Evolutionary conservation across 2,329 filamentous ascomycete species (phyloP).

Genomic region (Aspergillus cejpii): DNA sequence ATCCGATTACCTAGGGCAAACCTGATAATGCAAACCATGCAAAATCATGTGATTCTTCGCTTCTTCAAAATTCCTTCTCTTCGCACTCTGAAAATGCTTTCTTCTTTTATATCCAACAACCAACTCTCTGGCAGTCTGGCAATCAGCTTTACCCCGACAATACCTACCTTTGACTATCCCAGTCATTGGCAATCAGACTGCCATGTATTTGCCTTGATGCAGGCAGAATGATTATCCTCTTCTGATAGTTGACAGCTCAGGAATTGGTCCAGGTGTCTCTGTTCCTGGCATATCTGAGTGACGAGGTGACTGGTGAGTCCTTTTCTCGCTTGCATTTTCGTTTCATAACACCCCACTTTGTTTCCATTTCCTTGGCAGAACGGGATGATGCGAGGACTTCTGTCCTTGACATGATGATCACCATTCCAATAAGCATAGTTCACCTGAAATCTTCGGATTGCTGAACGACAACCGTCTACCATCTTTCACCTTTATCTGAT

Average conservation of each 20-base stretch:
- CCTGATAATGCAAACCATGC: constrained; percentile 5
- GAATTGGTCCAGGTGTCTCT: background rate
- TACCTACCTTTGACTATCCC: constrained; percentile 5
- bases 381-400: constrained; percentile 5
- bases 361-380: background rate
- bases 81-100: constrained; percentile 6
- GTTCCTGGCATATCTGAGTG: constrained; percentile 3
- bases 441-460: constrained; percentile 38
- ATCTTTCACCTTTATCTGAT: constrained; percentile 36
- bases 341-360: background rate
- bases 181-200: background rate
- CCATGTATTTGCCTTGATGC: constrained; percentile 8
- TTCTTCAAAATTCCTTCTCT: constrained; percentile 7
- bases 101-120: background rate
- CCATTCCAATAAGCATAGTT: constrained; percentile 38
- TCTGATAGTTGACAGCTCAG: background rate
- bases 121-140: no score
- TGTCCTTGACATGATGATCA: constrained; percentile 30
- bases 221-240: constrained; percentile 4
- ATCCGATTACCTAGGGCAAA: constrained; percentile 1
- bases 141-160: no score
- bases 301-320: constrained; percentile 24
- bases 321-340: constrained; percentile 3
- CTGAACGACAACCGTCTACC: constrained; percentile 39
- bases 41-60: constrained; percentile 13